Base-by-base conservation (phyloP, 106 monocot genomes). In the Platanthera zijinensis region DNA sequence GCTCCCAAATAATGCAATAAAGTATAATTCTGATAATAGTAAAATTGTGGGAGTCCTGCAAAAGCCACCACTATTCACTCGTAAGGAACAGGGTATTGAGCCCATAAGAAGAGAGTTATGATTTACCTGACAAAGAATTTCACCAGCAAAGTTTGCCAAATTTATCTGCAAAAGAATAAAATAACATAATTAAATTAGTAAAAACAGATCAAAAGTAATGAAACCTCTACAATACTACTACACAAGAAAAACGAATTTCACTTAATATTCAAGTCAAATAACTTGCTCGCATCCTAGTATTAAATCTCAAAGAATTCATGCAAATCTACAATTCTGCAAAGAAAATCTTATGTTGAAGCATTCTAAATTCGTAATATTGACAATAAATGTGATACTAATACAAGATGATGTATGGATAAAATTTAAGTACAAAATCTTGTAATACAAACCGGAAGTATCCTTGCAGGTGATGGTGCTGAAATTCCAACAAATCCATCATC, bases 401-500 rank as follows among this genome's bases (percentile, higher is more conserved):
- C 25, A 47, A 70, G 45, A n/a, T 48, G 8, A 8, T 53, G 8
- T 10, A 53, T 10, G 53, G 53, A 53, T 10, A 70, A 48, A 70
- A 3, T 48, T 70, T n/a, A 39, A 39, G 39, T 39, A 25, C 66
- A 66, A 32, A 66, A n/a, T 10, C 70, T 15, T 72, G 49, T 50
- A 72, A 76, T 78, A 85, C 90, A 80, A 48, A 95, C 93, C 70
- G 96, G 96, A n/a, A 97, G 81, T 84, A 97, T 86, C 47, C 91
- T 86, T 77, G 83, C 87, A 82, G 87, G 91, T 79, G 84, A 93
- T 61, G 89, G 91, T 82, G 96, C 89, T 47, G 93, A 80, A 83
- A 97, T 89, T 63, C 93, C 96, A 81, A 97, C 89, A 85, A 82
- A 97, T 50, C 96, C 96, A 88, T 91, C 87, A 69, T 78, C 85